These are phyloP conservation scores for Pelargonium cotyledonis DNA, from an alignment of 441 rosid species.

Conservation along the genomic window DNA sequence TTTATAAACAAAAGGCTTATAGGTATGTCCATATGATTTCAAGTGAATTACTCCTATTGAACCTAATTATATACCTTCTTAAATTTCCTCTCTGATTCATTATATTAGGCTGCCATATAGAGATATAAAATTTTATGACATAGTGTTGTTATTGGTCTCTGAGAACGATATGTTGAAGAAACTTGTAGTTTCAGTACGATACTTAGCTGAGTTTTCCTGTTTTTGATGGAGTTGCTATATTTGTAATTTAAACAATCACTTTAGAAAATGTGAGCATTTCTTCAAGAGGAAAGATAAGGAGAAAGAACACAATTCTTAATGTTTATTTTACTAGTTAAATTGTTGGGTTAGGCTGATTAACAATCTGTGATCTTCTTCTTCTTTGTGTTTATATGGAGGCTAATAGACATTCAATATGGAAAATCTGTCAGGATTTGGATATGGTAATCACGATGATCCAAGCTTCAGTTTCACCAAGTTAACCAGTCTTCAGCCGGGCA, in stretches of 20 bases:
- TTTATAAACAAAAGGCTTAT: constrained; percentile 43
- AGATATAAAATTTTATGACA: background rate
- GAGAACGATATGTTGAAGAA: background rate
- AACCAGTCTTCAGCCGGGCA: constrained; percentile 18
- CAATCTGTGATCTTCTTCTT: background rate
- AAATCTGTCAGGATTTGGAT: constrained; percentile 42
- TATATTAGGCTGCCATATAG: background rate
- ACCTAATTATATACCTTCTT: background rate
- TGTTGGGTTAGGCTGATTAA: no score
- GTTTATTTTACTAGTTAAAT: no score
- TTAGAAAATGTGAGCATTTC: background rate
- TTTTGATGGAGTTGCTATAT: background rate
- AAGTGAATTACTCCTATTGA: constrained; percentile 4
- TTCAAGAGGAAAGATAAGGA: background rate
- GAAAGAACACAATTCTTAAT: no score
- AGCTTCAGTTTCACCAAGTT: constrained; percentile 8
- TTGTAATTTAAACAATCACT: background rate
- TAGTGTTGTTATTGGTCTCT: background rate
- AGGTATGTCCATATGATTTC: constrained; percentile 27
- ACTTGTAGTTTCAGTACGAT: background rate
- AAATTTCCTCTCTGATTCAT: background rate
- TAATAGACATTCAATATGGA: constrained; percentile 1
- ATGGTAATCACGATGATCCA: constrained; percentile 28
- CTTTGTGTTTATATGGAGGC: constrained; percentile 6
- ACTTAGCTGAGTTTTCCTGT: background rate